These are phyloP conservation scores for Chlamydomonas schloesseri DNA, from an alignment of 139 green algal species.

Conservation along the genomic window DNA sequence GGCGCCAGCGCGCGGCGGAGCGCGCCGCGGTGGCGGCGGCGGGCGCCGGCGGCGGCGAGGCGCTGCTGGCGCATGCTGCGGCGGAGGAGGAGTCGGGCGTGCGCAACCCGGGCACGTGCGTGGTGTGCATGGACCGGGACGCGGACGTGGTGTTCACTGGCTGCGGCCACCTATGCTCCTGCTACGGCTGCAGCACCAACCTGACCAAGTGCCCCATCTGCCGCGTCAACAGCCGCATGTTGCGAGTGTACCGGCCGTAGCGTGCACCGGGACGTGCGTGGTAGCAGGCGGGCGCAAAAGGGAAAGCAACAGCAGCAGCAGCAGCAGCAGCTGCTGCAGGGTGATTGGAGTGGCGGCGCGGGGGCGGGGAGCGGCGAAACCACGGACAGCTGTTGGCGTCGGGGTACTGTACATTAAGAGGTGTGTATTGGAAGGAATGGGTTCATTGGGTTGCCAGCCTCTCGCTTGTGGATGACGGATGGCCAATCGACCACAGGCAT, in stretches of 20 bases:
- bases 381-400: too few species aligned
- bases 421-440: too few species aligned
- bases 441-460: too few species aligned
- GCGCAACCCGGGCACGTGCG: constrained; percentile 41
- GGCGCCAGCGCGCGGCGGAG: neutral
- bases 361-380: too few species aligned
- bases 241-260: constrained; percentile 45
- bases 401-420: too few species aligned
- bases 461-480: too few species aligned
- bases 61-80: neutral
- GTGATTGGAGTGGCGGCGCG: too few species aligned
- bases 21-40: neutral
- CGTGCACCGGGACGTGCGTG: too few species aligned
- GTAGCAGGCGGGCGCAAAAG: too few species aligned
- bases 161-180: constrained; percentile 56
- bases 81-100: neutral
- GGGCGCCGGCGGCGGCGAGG: neutral
- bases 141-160: constrained; percentile 42
- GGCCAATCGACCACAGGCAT: too few species aligned
- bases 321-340: too few species aligned
- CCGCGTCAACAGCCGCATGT: constrained; percentile 10
- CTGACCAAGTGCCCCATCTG: constrained; percentile 51
- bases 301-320: too few species aligned
- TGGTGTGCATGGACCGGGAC: constrained; percentile 45
- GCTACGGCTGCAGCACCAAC: constrained; percentile 6